Conservation (phyloP, 2,329 filamentous ascomycete species). For the Aspergillus sp. region DNA sequence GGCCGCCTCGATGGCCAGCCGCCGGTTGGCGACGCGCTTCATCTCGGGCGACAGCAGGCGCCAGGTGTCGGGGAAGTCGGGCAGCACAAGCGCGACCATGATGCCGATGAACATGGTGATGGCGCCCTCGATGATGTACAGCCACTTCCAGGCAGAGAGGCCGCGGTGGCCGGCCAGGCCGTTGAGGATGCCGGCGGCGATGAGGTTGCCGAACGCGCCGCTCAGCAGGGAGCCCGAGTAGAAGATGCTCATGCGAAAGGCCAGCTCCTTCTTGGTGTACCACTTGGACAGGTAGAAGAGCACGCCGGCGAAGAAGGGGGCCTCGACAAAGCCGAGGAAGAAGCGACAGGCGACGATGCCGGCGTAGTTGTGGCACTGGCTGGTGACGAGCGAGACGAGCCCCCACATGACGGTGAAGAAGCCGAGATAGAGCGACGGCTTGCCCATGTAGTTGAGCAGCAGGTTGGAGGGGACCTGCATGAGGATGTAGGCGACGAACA, state of each 20-base stretch:
- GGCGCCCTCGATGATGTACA: constrained; percentile 41
- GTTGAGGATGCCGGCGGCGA: constrained; percentile 52
- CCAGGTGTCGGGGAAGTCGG: constrained; percentile 49
- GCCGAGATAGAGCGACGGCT: constrained; percentile 44
- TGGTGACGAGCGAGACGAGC: constrained; percentile 44
- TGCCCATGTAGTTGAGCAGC: constrained; percentile 43
- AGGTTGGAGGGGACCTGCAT: constrained; percentile 50
- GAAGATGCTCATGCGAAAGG: constrained; percentile 52
- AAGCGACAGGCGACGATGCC: constrained; percentile 47
- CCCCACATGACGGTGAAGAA: constrained; percentile 48
- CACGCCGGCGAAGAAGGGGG: constrained; percentile 48
- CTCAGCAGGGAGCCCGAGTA: constrained; percentile 52
- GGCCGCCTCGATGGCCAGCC: constrained; percentile 52
- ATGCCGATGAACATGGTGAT: constrained; percentile 37
- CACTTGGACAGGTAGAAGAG: constrained; percentile 50
- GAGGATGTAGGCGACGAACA: constrained; percentile 47
- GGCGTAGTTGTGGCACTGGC: constrained; percentile 42
- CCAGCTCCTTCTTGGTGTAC: constrained; percentile 54
- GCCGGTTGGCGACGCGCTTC: constrained; percentile 47
- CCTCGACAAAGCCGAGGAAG: constrained; percentile 47
- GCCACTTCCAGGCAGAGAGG: constrained; percentile 40
- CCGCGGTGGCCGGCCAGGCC: constrained; percentile 37
- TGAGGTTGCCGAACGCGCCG: constrained; percentile 54
- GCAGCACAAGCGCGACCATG: constrained; percentile 32
- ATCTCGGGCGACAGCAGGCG: constrained; percentile 43